A percentile compares a stretch with the other conserved stretches of the same genome.
These are phyloP conservation scores for Penicillium sp. DNA, from an alignment of 2,329 filamentous ascomycete genomes.

Conservation along the genomic window DNA sequence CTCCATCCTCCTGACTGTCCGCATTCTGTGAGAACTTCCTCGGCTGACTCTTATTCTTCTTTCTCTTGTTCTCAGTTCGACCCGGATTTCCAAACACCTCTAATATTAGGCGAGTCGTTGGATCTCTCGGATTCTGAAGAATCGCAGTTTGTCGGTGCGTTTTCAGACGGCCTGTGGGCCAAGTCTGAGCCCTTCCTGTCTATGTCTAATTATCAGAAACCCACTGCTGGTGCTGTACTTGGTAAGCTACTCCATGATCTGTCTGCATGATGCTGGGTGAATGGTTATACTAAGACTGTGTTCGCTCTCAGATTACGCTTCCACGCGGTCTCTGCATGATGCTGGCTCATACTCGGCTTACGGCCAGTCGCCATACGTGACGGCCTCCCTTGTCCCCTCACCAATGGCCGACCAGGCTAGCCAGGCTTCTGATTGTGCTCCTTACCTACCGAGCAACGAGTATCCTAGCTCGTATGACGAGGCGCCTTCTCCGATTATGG, in stretches of 20 bases:
- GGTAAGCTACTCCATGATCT: conserved; percentile 62
- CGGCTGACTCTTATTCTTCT: conserved; percentile 21
- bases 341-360: conserved; percentile 47
- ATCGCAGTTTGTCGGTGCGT: conserved; percentile 48
- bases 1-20: conserved; percentile 5
- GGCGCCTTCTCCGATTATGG: conserved; percentile 69
- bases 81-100: conserved; percentile 51
- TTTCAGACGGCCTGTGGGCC: conserved; percentile 58
- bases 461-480: conserved; percentile 61
- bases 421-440: conserved; percentile 46
- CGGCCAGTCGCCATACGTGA: conserved; percentile 45
- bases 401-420: conserved; percentile 46
- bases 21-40: conserved; percentile 13
- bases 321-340: conserved; percentile 43
- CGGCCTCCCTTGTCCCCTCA: conserved; percentile 43
- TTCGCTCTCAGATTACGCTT: conserved; percentile 39
- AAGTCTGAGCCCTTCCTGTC: conserved; percentile 68
- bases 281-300: conserved; percentile 18
- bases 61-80: conserved; percentile 38
- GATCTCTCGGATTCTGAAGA: conserved; percentile 52
- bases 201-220: conserved; percentile 83
- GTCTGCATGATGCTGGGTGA: conserved; percentile 5
- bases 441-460: conserved; percentile 43
- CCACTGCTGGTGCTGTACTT: conserved; percentile 75
- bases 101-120: conserved; percentile 53